Conservation (phyloP, 352 stramenopile genomes). For the Globisporangium solare region DNA sequence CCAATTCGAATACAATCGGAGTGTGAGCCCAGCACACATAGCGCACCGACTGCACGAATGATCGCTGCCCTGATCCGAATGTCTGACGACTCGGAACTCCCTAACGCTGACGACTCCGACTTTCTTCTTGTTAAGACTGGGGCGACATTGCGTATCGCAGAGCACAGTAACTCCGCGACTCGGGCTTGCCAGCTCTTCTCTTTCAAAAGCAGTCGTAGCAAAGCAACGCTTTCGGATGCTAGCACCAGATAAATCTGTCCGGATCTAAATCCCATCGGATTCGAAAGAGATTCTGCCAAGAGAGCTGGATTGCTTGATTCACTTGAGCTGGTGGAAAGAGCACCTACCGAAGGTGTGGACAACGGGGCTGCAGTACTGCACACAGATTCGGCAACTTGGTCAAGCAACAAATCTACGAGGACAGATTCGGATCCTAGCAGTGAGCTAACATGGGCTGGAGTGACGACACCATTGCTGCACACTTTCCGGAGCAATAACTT, state of each 20-base stretch:
- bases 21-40: conserved; percentile 82
- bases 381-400: conserved; percentile 85
- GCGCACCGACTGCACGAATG: conserved; percentile 69
- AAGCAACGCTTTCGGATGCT: conserved; percentile 77
- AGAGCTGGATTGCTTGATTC: conserved; percentile 21
- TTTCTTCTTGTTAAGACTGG: conserved; percentile 52
- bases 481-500: conserved; percentile 73
- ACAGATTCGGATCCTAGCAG: conserved; percentile 80
- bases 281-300: conserved; percentile 74
- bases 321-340: conserved; percentile 22
- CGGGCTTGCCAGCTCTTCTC: conserved; percentile 55
- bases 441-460: conserved; percentile 53
- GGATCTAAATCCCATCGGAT: conserved; percentile 74
- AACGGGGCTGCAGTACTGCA: conserved; percentile 72
- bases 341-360: conserved; percentile 45
- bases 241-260: conserved; percentile 75
- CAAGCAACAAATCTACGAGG: conserved; percentile 76
- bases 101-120: conserved; percentile 10
- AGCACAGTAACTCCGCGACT: conserved; percentile 63
- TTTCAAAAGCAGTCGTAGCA: conserved; percentile 69
- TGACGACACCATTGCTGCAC: conserved; percentile 65
- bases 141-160: conserved; percentile 68
- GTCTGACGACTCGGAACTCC: conserved; percentile 31
- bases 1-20: conserved; percentile 81
- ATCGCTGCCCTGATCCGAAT: conserved; percentile 70